Conservation (phyloP, 176 grass and related monocot genomes). For the Aegilops speltoides region DNA sequence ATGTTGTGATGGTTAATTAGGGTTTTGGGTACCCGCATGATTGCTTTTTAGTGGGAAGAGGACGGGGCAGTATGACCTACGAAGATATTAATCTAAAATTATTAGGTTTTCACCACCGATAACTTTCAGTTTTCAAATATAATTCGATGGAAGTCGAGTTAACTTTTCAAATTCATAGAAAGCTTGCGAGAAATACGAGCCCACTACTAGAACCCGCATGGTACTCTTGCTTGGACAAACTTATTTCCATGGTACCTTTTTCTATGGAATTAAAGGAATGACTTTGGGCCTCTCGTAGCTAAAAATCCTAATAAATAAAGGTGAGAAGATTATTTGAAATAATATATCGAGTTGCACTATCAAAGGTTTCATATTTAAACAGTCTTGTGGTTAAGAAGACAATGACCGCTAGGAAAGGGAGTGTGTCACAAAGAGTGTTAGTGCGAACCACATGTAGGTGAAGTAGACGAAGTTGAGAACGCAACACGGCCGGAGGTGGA, state of each 20-base stretch:
- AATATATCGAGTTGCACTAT: not conserved
- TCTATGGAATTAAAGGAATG: too few relatives aligned
- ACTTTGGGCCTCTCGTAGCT: too few relatives aligned
- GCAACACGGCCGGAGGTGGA: too few relatives aligned
- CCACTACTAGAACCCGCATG: not conserved
- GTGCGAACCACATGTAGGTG: too few relatives aligned
- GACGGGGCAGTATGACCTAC: not conserved
- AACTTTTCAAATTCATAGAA: not conserved
- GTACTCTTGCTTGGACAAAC: too few relatives aligned
- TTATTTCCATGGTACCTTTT: not conserved
- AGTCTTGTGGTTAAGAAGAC: not conserved
- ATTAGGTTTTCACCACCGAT: not conserved
- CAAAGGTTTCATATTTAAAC: too few relatives aligned
- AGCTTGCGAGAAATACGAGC: not conserved
- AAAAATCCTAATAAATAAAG: not conserved
- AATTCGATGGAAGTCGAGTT: not conserved
- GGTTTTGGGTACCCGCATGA: not conserved
- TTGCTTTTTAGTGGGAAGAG: not conserved
- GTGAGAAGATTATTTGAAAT: not conserved
- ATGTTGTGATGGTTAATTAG: not conserved
- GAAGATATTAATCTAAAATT: not conserved
- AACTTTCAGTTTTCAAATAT: not conserved
- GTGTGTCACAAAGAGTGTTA: not conserved
- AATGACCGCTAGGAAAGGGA: not conserved
- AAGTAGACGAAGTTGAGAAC: too few relatives aligned